Evolutionary conservation across 768 basidiomycete species (phyloP).

Genomic region (Mycena polygramma): DNA sequence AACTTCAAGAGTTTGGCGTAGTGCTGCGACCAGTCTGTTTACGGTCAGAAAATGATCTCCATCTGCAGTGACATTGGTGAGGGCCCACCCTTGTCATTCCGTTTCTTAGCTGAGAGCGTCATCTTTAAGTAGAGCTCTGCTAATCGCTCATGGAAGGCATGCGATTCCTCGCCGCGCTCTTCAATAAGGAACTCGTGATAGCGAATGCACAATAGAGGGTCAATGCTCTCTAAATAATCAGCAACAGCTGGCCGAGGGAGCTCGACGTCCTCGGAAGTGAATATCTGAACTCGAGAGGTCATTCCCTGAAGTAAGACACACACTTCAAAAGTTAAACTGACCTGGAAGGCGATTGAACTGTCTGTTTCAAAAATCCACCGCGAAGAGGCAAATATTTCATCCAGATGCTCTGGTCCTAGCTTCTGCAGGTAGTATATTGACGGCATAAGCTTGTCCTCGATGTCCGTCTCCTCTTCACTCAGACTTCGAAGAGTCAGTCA

Average conservation of each 20-base stretch:
- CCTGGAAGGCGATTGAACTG: constrained; percentile 82
- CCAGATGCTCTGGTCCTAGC: constrained; percentile 84
- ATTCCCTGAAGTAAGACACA: not conserved
- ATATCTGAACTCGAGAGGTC: constrained; percentile 70
- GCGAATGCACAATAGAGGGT: constrained; percentile 75
- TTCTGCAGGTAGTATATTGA: constrained; percentile 94
- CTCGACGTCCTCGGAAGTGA: constrained; percentile 95
- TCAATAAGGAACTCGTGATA: constrained; percentile 91
- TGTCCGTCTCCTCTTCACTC: constrained; percentile 81
- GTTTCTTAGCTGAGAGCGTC: constrained; percentile 69
- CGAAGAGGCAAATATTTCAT: constrained; percentile 85
- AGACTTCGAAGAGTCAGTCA: constrained; percentile 62
- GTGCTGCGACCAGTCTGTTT: constrained; percentile 51
- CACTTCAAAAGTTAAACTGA: constrained; percentile 41
- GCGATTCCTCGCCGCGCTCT: constrained; percentile 75
- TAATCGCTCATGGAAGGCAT: constrained; percentile 88
- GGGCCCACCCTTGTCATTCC: constrained; percentile 68
- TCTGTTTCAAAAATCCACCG: constrained; percentile 89
- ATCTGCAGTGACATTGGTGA: not conserved
- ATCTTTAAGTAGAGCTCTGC: constrained; percentile 88
- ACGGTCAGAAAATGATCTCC: not conserved
- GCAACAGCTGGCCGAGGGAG: constrained; percentile 84
- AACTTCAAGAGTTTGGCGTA: too few relatives aligned
- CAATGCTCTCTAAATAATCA: constrained; percentile 81
- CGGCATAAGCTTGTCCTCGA: constrained; percentile 83